A percentile compares a stretch with the other conserved stretches of the same genome.
These are phyloP conservation scores for Craterostigma plantagineum DNA, from an alignment of 257 asterid species.

Conservation along the genomic window DNA sequence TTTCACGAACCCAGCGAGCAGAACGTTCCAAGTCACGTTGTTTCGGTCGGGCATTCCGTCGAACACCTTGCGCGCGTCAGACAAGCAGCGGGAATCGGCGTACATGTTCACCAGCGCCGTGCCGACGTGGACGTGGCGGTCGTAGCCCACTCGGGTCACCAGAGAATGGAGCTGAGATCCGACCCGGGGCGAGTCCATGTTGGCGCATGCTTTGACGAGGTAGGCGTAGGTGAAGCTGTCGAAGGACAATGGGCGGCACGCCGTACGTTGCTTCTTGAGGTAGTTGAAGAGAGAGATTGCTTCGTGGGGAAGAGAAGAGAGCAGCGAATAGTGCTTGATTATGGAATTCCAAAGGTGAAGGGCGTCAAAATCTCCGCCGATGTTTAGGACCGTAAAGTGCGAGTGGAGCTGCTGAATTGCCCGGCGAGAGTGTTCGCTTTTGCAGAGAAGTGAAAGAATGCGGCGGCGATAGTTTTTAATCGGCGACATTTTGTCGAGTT, in stretches of 20 bases:
- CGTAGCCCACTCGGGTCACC: slow-evolving; percentile 26
- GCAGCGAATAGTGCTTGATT: slow-evolving; percentile 46
- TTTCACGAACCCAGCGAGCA: slow-evolving; percentile 44
- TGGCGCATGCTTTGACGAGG: slow-evolving; percentile 39
- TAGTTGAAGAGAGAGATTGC: slow-evolving; percentile 28
- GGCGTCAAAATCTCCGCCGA: slow-evolving; percentile 4
- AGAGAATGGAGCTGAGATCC: slow-evolving; percentile 42
- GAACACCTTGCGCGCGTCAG: slow-evolving; percentile 34
- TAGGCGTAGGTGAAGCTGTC: slow-evolving; percentile 58
- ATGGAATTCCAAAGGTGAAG: slow-evolving; percentile 43
- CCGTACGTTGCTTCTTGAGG: slow-evolving; percentile 14
- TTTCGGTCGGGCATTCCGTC: slow-evolving; percentile 47
- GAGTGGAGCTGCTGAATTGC: slow-evolving; percentile 28
- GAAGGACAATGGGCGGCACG: slow-evolving; percentile 7
- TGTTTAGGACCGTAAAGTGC: slow-evolving; percentile 10
- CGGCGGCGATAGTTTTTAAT: slow-evolving; percentile 8
- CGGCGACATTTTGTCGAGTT: slow-evolving; percentile 11
- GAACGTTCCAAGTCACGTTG: slow-evolving; percentile 56
- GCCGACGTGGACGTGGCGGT: slow-evolving; percentile 31
- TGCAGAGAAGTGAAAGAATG: slow-evolving; percentile 18
- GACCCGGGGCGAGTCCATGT: slow-evolving; percentile 8
- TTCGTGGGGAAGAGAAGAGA: slow-evolving; percentile 27
- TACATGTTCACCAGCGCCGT: slow-evolving; percentile 66
- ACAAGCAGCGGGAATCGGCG: slow-evolving; percentile 21
- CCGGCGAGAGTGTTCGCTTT: slow-evolving; percentile 11